phyloP scores from a whole-genome alignment of 345 rosid genomes.

The Acer campestre region DNA sequence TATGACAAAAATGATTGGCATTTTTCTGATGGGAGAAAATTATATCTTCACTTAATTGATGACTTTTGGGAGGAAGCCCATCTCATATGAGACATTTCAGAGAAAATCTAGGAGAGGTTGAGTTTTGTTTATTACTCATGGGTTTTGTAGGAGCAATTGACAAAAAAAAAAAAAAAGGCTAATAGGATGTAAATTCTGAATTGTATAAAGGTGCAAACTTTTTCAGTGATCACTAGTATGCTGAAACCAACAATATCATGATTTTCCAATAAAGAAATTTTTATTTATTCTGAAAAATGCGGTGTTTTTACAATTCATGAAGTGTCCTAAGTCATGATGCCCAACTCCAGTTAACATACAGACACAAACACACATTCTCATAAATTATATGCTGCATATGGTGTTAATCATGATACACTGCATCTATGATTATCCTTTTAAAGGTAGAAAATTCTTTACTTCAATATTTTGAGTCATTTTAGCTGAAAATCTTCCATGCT shows the following conservation, averaged over 20 bases:
- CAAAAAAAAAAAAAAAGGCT: neutral
- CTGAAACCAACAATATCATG: neutral
- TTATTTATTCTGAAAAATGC: neutral
- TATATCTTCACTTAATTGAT: neutral
- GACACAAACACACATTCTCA: too few species aligned
- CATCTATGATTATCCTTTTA: neutral
- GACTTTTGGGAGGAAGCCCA: neutral
- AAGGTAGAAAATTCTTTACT: neutral
- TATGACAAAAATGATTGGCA: neutral
- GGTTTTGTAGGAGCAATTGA: neutral
- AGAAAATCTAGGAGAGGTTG: neutral
- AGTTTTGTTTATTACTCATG: neutral
- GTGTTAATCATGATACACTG: neutral
- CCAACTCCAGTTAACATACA: neutral
- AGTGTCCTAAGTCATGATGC: neutral
- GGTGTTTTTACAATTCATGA: neutral
- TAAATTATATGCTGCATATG: neutral
- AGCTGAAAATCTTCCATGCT: constrained; percentile 25
- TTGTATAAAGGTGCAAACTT: neutral
- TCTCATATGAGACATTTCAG: neutral
- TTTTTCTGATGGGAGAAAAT: neutral
- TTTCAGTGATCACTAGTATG: neutral
- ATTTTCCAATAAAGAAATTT: neutral
- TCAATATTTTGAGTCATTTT: neutral
- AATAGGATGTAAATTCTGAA: neutral